Evolutionary conservation across 345 rosid genomes (phyloP), one percentile per base, ranked within the genome.

Genomic region (Tarenaya hassleriana): DNA sequence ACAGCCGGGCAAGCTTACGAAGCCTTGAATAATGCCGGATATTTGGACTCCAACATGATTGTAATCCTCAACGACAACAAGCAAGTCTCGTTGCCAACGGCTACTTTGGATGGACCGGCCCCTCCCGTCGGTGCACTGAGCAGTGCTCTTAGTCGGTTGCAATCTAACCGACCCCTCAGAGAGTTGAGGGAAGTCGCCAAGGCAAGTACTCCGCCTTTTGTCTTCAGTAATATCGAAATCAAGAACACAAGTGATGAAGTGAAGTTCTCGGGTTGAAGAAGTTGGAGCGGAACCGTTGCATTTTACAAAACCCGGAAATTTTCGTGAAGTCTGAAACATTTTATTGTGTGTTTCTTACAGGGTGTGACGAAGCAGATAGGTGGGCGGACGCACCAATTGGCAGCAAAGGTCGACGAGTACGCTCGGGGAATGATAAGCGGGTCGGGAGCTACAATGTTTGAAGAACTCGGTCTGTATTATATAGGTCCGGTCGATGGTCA

Each of bases 1-100:
- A 92, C 98, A 1, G 98, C 98, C 16, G 98, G 98, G n/a, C 96
- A 92, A 53, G 98, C 98, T 67, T 92, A 84, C 53, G 98, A 92
- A 74, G 96, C 98, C 15, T 84, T 92, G 98, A 92, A 92, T 79
- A 92, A 87, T 46, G 94, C 98, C 0, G 98, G 98, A 13, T 92
- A 92, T n/a, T 68, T 92, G 18, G 98, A 92, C 64, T 83, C 98
- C 0, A 95, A 92, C 61, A 92, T 87, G 98, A 82, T 87, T 55
- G 94, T 92, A 57, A 84, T 92, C 53, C 96, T 92, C 33, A 92
- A 92, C 55, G 98, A 92, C 75, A 92, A 92, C 80, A 92, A 87
- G 52, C 98, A 92, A 68, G 98, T 92, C 52, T 87, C 96, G 16
- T 66, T 92, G 45, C 98, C 98, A 54, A 92, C 98, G 19, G 98